Evolutionary conservation across 345 rosid species (phyloP).

Genomic region (Boechera stricta): DNA sequence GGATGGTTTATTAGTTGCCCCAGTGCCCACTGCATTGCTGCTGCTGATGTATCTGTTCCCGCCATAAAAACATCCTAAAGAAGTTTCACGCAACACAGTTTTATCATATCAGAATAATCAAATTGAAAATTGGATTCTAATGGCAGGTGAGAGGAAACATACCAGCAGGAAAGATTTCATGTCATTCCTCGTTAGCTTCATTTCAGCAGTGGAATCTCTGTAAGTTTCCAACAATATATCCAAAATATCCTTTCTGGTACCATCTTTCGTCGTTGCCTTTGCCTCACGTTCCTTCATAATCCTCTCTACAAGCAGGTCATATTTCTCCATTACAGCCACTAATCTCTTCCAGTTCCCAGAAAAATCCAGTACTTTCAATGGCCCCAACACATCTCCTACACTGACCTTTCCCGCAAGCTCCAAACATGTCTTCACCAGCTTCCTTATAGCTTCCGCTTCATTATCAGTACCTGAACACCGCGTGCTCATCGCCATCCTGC

Average conservation of each 20-base stretch:
- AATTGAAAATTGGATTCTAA: conserved; percentile 39
- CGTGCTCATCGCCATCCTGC: conserved; percentile 72
- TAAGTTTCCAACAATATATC: conserved; percentile 46
- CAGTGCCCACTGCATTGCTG: conserved; percentile 75
- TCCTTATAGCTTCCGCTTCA: conserved; percentile 55
- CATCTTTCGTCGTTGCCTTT: conserved; percentile 27
- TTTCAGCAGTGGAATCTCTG: conserved; percentile 55
- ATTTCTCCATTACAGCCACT: conserved; percentile 49
- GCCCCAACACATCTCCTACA: conserved; percentile 71
- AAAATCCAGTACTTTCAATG: conserved; percentile 59
- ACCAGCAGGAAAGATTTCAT: conserved; percentile 73
- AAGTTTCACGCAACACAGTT: conserved; percentile 14
- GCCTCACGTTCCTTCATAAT: conserved; percentile 65
- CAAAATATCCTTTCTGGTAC: conserved; percentile 40
- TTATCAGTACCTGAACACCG: conserved; percentile 56
- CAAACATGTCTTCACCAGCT: conserved; percentile 50
- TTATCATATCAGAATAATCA: conserved; percentile 5
- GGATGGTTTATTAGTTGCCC: conserved; percentile 54
- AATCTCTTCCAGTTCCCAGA: conserved; percentile 65
- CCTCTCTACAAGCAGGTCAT: conserved; percentile 57
- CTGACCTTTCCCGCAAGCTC: conserved; percentile 60
- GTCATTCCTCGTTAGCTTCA: conserved; percentile 58
- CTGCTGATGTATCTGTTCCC: conserved; percentile 58
- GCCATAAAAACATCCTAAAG: conserved; percentile 51
- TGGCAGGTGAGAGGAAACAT: conserved; percentile 53